Evolutionary conservation across 495 filamentous ascomycete genomes (phyloP).

Genomic region (Polyplosphaeria fusca): DNA sequence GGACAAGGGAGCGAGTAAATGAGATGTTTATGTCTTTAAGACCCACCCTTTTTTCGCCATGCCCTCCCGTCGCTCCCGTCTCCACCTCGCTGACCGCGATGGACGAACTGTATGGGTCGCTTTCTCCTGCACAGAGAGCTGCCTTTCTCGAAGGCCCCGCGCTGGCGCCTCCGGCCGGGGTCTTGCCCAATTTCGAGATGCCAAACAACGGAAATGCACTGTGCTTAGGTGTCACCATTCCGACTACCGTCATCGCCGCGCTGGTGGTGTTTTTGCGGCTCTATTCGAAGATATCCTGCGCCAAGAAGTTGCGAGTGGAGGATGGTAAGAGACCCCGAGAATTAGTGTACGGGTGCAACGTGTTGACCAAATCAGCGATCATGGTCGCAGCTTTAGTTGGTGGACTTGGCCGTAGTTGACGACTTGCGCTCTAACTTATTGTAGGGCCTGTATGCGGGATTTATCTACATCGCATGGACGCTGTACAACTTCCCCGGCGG

Average conservation of each 20-base stretch:
- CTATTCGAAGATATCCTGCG: not conserved
- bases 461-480: not conserved
- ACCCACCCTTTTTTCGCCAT: too few species aligned
- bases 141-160: conserved; percentile 4
- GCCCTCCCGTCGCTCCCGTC: too few species aligned
- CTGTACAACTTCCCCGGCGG: not conserved
- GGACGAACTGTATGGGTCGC: not conserved
- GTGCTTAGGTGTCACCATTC: not conserved
- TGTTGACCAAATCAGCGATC: too few species aligned
- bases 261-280: not conserved
- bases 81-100: too few species aligned
- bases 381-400: conserved; percentile 3
- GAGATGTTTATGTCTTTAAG: too few species aligned
- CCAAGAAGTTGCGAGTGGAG: not conserved
- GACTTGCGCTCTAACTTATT: too few species aligned
- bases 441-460: not conserved
- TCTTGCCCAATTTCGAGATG: conserved; percentile 2
- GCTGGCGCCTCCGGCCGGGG: conserved; percentile 3
- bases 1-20: too few species aligned
- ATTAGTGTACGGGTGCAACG: too few species aligned
- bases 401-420: too few species aligned
- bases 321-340: too few species aligned
- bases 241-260: not conserved
- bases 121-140: not conserved
- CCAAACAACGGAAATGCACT: conserved; percentile 4